phyloP scores from a whole-genome alignment of 2,329 filamentous ascomycete species.

The Alternaria hordeiaustralica region DNA sequence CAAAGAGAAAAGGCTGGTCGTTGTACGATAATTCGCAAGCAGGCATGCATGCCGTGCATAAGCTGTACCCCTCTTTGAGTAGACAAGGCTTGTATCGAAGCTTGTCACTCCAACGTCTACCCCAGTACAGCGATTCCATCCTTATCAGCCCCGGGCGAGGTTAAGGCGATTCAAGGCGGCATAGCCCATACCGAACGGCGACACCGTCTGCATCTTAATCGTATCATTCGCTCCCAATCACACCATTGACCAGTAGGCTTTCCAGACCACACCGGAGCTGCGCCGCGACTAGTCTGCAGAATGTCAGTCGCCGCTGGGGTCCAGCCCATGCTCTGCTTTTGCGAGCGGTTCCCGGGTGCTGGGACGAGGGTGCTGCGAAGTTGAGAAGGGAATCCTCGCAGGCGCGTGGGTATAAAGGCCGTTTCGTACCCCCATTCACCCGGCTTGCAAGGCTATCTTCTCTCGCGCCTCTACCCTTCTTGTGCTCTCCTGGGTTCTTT shows the following conservation, averaged over 20 bases:
- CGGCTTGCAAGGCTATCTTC: conserved; percentile 18
- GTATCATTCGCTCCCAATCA: conserved; percentile 21
- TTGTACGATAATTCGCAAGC: not conserved
- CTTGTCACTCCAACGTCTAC: conserved; percentile 12
- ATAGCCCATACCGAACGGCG: conserved; percentile 19
- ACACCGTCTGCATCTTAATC: conserved; percentile 17
- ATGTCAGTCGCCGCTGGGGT: conserved; percentile 19
- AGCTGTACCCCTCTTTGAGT: conserved; percentile 26
- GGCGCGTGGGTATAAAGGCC: conserved; percentile 33
- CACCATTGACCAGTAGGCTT: conserved; percentile 27
- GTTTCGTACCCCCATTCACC: conserved; percentile 24
- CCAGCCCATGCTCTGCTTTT: conserved; percentile 7
- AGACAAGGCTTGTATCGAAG: conserved; percentile 20
- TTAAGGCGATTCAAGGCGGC: conserved; percentile 25
- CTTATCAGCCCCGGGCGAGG: conserved; percentile 31
- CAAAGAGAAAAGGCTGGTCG: not conserved
- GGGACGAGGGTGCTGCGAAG: conserved; percentile 11
- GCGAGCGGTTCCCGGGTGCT: not conserved
- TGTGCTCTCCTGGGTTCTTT: conserved; percentile 12
- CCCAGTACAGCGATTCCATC: conserved; percentile 18
- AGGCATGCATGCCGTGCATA: not conserved
- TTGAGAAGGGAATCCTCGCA: conserved; percentile 19
- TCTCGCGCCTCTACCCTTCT: conserved; percentile 23
- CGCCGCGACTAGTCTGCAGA: conserved; percentile 22
- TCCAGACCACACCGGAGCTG: conserved; percentile 16